A percentile compares a stretch with the other conserved stretches of the same genome.
Conservation (phyloP, 2,329 filamentous ascomycete genomes). For the Falciphora oryzae region DNA sequence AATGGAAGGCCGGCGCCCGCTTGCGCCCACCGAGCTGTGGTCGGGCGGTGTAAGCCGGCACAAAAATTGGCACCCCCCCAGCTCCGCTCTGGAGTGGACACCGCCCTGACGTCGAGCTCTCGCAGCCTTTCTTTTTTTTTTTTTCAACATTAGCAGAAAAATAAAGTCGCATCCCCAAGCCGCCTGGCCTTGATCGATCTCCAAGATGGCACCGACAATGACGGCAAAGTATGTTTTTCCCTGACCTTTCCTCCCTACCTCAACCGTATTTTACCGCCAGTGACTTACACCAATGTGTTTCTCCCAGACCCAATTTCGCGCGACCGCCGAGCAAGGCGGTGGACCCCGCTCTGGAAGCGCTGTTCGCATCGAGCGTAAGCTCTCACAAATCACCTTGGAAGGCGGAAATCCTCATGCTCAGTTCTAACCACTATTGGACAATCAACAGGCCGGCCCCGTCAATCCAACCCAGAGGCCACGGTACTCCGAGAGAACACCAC, state of each 20-base stretch:
- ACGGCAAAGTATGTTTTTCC: neutral
- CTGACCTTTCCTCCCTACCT: neutral
- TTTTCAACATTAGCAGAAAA: neutral
- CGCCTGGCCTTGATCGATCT: neutral
- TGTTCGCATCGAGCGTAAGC: constrained; percentile 68
- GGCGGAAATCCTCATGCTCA: neutral
- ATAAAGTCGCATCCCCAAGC: neutral
- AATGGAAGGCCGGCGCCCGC: neutral
- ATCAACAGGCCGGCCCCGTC: constrained; percentile 44
- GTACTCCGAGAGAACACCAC: constrained; percentile 28
- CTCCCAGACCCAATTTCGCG: constrained; percentile 23
- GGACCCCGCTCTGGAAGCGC: constrained; percentile 62
- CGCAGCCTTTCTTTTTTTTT: constrained; percentile 8
- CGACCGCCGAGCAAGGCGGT: constrained; percentile 35
- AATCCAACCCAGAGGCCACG: constrained; percentile 38
- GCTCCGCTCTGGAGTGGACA: neutral
- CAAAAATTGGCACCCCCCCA: neutral
- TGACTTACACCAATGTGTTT: neutral
- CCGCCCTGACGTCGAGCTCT: neutral
- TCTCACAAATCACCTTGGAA: neutral
- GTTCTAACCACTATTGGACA: neutral
- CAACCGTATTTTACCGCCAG: neutral
- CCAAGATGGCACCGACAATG: neutral
- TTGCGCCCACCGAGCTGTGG: neutral
- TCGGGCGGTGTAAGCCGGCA: constrained; percentile 3